Percentiles rank a stretch among this genome's conserved stretches.
Evolutionary conservation across 2,329 filamentous ascomycete genomes (phyloP).

Genomic region (Phyllosticta citrichinensis): DNA sequence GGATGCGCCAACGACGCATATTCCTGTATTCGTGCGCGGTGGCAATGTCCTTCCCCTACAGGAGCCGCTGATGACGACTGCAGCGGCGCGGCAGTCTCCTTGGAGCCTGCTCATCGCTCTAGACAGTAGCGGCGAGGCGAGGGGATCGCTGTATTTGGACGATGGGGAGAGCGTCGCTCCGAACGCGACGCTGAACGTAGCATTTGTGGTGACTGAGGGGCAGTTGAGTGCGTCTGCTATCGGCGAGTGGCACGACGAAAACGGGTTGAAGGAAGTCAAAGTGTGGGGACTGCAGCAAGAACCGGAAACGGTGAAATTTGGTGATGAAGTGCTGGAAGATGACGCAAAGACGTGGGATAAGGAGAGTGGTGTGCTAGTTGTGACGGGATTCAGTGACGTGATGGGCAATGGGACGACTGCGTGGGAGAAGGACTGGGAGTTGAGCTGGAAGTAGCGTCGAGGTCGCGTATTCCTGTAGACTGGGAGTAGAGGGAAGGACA

Average conservation of each 20-base stretch:
- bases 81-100: constrained; percentile 49
- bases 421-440: constrained; percentile 48
- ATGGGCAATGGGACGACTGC: constrained; percentile 41
- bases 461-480: not conserved
- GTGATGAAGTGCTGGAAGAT: constrained; percentile 23
- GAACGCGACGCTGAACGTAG: constrained; percentile 45
- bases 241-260: constrained; percentile 47
- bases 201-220: constrained; percentile 36
- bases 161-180: constrained; percentile 60
- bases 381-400: constrained; percentile 40
- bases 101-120: constrained; percentile 60
- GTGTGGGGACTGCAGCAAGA: constrained; percentile 46
- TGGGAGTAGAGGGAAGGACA: not conserved
- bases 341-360: constrained; percentile 40
- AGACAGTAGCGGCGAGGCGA: constrained; percentile 43
- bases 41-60: constrained; percentile 59
- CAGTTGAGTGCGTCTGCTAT: constrained; percentile 38
- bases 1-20: constrained; percentile 53
- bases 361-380: constrained; percentile 37
- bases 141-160: constrained; percentile 59
- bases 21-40: constrained; percentile 62
- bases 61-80: constrained; percentile 57
- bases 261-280: constrained; percentile 52
- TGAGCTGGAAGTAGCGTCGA: constrained; percentile 38
- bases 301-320: constrained; percentile 29